Conservation (phyloP, 768 basidiomycete species). For the Suillus occidentalis region DNA sequence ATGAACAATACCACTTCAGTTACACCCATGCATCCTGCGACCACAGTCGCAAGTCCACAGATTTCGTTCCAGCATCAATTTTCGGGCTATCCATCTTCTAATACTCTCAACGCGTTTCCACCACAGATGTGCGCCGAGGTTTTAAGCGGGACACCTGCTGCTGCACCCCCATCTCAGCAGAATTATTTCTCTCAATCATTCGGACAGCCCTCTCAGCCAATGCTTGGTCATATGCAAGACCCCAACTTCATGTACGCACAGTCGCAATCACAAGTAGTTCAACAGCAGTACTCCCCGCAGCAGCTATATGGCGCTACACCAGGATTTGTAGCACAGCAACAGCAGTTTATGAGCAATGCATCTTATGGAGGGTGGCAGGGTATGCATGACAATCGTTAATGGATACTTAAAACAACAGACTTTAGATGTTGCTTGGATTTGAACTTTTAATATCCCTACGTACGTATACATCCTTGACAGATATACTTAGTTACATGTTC, state of each 20-base stretch:
- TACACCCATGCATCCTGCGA: slow-evolving; percentile 12
- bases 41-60: slow-evolving; percentile 19
- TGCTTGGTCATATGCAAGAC: neutral
- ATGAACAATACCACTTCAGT: slow-evolving; percentile 5
- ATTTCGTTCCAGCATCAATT: slow-evolving; percentile 28
- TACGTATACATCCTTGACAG: neutral
- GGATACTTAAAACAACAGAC: too few species aligned
- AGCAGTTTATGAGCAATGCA: slow-evolving; percentile 18
- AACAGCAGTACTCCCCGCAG: slow-evolving; percentile 31
- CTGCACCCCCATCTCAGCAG: neutral
- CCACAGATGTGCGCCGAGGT: neutral
- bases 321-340: slow-evolving; percentile 17
- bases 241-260: neutral
- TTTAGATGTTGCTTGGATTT: neutral
- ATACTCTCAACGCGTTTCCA: slow-evolving; percentile 5
- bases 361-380: slow-evolving; percentile 22
- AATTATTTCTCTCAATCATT: slow-evolving; percentile 1
- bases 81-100: slow-evolving; percentile 12
- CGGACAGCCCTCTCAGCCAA: neutral
- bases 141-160: neutral
- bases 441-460: neutral
- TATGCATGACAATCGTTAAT: slow-evolving; percentile 19
- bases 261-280: neutral
- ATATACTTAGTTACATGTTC: neutral
- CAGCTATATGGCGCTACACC: slow-evolving; percentile 18